Percentiles rank a stretch among this genome's conserved stretches.
Conservation (phyloP, 768 basidiomycete genomes). For the Tylopilus sp. region DNA sequence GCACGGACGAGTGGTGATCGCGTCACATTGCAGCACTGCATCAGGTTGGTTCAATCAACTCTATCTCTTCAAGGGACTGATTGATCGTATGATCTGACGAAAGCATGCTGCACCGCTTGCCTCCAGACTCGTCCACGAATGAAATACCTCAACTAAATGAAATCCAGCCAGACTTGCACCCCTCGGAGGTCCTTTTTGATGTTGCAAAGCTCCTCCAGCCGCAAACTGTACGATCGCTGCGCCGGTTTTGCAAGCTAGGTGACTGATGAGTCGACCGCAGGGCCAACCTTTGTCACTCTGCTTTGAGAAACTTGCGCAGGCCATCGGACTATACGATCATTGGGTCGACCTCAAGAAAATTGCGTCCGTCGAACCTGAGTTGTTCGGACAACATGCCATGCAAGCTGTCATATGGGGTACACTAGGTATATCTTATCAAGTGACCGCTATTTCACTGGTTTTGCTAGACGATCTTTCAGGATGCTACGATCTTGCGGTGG, state of each 20-base stretch:
- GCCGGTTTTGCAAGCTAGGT: not conserved
- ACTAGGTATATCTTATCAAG: slow-evolving; percentile 44
- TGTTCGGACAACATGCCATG: slow-evolving; percentile 71
- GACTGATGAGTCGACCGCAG: slow-evolving; percentile 35
- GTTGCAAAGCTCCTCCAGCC: slow-evolving; percentile 72
- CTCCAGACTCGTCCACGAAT: slow-evolving; percentile 36
- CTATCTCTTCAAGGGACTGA: slow-evolving; percentile 2
- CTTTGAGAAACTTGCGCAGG: slow-evolving; percentile 66
- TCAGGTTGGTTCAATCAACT: slow-evolving; percentile 47
- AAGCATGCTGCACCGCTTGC: slow-evolving; percentile 73
- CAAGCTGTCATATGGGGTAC: slow-evolving; percentile 72
- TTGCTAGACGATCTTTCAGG: slow-evolving; percentile 41
- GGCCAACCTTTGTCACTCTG: slow-evolving; percentile 68
- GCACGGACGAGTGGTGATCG: slow-evolving; percentile 71
- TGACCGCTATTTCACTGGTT: not conserved
- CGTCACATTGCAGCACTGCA: slow-evolving; percentile 73
- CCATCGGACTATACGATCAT: slow-evolving; percentile 65
- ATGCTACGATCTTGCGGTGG: slow-evolving; percentile 56
- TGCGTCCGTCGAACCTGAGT: slow-evolving; percentile 50
- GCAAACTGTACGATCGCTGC: slow-evolving; percentile 44
- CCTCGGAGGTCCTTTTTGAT: slow-evolving; percentile 74
- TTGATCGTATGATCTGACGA: slow-evolving; percentile 10
- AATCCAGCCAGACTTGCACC: slow-evolving; percentile 72
- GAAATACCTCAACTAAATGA: slow-evolving; percentile 60
- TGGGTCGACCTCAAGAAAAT: slow-evolving; percentile 60